Percentiles rank a stretch among this genome's conserved stretches.
Evolutionary conservation across 2,329 filamentous ascomycete species (phyloP).

Genomic region (Apiospora marii): DNA sequence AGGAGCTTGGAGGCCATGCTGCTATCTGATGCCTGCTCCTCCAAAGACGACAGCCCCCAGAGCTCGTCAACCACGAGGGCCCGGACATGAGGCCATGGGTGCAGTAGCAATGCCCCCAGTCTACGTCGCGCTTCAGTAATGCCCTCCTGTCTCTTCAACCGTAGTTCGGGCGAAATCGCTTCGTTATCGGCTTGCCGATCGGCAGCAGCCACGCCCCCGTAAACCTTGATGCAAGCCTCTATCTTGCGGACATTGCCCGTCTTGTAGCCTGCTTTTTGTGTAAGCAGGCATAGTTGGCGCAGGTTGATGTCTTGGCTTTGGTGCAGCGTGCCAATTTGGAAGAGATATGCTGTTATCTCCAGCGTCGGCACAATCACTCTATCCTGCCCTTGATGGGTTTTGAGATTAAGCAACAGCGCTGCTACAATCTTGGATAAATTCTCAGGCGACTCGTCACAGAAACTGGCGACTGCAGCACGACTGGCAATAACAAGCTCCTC

Average conservation of each 20-base stretch:
- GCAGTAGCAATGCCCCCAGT: constrained; percentile 75
- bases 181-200: constrained; percentile 31
- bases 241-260: constrained; percentile 83
- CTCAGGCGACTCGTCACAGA: constrained; percentile 52
- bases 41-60: constrained; percentile 53
- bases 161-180: constrained; percentile 30
- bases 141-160: constrained; percentile 48
- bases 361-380: constrained; percentile 78
- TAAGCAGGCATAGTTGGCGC: constrained; percentile 70
- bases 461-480: constrained; percentile 68
- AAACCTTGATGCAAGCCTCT: constrained; percentile 80
- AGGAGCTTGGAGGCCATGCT: constrained; percentile 45
- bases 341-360: constrained; percentile 78
- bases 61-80: constrained; percentile 67
- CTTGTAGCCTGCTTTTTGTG: constrained; percentile 84
- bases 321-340: constrained; percentile 66
- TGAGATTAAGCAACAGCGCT: constrained; percentile 63
- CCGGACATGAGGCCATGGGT: constrained; percentile 82
- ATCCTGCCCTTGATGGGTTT: constrained; percentile 65
- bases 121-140: constrained; percentile 69
- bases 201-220: constrained; percentile 68
- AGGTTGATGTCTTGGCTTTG: constrained; percentile 49
- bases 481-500: constrained; percentile 77
- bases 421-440: constrained; percentile 55
- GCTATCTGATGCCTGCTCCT: constrained; percentile 24